Percentiles rank a stretch among this genome's conserved stretches.
phyloP scores from a whole-genome alignment of 1,284 basidiomycete species.

The Cryptococcus maquisensis region DNA sequence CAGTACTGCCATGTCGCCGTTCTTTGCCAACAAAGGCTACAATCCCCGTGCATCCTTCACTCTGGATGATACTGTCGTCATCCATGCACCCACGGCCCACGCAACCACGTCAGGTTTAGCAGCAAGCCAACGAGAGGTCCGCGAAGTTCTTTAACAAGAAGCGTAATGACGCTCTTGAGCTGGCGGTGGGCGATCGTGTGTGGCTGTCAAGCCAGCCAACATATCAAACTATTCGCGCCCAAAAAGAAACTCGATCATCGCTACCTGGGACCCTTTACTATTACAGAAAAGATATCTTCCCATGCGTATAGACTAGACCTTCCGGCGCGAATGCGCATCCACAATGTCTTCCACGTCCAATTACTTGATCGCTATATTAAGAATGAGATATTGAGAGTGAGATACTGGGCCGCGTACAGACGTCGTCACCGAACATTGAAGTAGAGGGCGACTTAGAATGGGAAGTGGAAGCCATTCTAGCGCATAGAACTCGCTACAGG shows the following conservation, averaged over 20 bases:
- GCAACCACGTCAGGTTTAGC: background rate
- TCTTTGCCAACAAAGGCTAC: slow-evolving; percentile 49
- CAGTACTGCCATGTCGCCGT: slow-evolving; percentile 45
- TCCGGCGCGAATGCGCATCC: slow-evolving; percentile 4
- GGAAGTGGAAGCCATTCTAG: background rate
- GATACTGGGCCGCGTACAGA: background rate
- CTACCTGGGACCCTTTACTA: slow-evolving; percentile 34
- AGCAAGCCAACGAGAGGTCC: background rate
- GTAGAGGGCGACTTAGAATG: background rate
- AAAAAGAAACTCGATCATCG: slow-evolving; percentile 48
- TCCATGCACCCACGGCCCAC: background rate
- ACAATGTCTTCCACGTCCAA: slow-evolving; percentile 10
- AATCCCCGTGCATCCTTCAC: slow-evolving; percentile 25
- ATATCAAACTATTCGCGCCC: slow-evolving; percentile 49
- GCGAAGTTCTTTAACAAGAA: background rate
- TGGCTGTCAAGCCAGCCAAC: slow-evolving; percentile 43
- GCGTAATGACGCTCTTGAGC: background rate
- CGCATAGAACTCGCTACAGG: background rate
- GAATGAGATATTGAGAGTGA: background rate
- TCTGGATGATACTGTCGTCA: background rate
- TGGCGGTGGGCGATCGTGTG: slow-evolving; percentile 40
- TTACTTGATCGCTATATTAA: no score
- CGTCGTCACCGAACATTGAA: background rate
- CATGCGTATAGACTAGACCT: slow-evolving; percentile 8
- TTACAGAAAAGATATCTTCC: background rate